Base-by-base conservation (phyloP, 345 rosid species). In the Lumnitzera littorea region DNA sequence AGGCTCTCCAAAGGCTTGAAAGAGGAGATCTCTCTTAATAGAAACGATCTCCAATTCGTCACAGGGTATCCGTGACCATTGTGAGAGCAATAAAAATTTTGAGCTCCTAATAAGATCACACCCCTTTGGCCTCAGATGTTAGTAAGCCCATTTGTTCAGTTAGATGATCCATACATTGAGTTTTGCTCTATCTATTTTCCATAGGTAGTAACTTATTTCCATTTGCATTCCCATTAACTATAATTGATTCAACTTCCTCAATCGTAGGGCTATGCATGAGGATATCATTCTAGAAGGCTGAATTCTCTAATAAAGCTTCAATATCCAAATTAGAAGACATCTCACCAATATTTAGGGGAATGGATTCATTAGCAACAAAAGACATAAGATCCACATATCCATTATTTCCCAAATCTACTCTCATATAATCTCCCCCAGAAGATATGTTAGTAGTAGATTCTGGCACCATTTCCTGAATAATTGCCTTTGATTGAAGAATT, bases 71-170 rank as follows among this genome's bases (percentile, higher is more conserved):
- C 11, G 43, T 5, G 43, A 36, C 43, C 11, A 7, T 36, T 36
- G 11, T 36, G 43, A 36, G 43, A 36, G 43, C 43, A 36, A 36
- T 36, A 36, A 36, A 2, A 36, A 36, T 1, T 5, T 36, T 36
- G 9, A 36, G 43, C 43, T 36, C 43, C 43, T 36, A 36, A 9
- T 1, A 36, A 36, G 43, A 57, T 77, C 85, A 86, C 8, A 53
- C 70, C 55, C 49, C 71, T 65, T 54, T 50, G 69, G 61, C 36
- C 20, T 79, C 76, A 4, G 97, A 76, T 29, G 87, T 46, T 55
- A 88, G 91, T 62, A 82, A 86, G 50, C 76, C 87, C 89, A 85
- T 88, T 75, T 88, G 91, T 62, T 79, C 81, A 46, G 89, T 73
- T 15, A 88, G 82, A 74, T 78, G 62, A 52, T 82, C 75, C 87